Conservation (phyloP, 257 asterid genomes). For the Plantago major region DNA sequence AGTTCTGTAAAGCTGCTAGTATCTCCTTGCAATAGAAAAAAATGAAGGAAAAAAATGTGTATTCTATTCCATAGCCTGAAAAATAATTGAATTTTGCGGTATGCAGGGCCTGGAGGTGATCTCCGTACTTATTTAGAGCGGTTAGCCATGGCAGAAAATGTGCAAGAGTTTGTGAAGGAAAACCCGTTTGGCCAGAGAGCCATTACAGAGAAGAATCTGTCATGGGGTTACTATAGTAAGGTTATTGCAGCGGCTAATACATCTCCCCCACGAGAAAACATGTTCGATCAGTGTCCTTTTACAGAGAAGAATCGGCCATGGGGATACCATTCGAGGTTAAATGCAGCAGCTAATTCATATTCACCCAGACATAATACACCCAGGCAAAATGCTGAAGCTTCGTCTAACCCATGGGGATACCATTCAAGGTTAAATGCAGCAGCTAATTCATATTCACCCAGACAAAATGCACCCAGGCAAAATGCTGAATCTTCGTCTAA, state of each 20-base stretch:
- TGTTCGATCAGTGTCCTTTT: too few relatives aligned
- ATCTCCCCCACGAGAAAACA: constrained; percentile 29
- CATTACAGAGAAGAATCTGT: constrained; percentile 56
- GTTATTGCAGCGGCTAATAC: constrained; percentile 54
- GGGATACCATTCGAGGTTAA: too few relatives aligned
- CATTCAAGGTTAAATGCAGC: too few relatives aligned
- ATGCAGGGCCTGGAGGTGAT: constrained; percentile 76
- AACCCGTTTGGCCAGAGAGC: constrained; percentile 76
- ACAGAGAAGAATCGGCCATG: too few relatives aligned
- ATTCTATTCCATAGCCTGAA: too few relatives aligned
- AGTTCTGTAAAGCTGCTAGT: neutral
- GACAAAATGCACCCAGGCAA: too few relatives aligned
- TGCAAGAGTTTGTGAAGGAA: constrained; percentile 63
- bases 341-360: neutral
- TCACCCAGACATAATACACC: too few relatives aligned
- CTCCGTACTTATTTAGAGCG: constrained; percentile 70
- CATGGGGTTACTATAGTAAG: constrained; percentile 66
- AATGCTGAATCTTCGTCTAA: neutral
- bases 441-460: neutral
- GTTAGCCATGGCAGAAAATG: constrained; percentile 61
- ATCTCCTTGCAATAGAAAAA: neutral
- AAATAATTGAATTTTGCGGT: neutral
- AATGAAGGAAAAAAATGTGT: neutral
- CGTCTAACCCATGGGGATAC: neutral
- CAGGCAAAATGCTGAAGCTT: neutral